Base-by-base conservation (phyloP, 257 asterid species). In the Solanum paucissectum region DNA sequence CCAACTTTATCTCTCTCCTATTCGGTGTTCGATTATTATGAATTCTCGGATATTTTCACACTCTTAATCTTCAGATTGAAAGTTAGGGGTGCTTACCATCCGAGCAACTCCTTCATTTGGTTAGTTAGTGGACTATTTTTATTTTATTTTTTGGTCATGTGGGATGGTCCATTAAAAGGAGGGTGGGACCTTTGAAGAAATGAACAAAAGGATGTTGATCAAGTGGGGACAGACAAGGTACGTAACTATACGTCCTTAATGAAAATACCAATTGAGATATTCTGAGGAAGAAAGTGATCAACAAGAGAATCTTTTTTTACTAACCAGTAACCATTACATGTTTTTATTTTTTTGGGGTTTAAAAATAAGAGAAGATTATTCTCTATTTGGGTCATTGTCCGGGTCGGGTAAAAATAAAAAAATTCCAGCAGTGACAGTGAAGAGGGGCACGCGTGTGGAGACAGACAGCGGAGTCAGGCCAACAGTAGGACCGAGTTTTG, bases 401-500 rank as follows among this genome's bases (percentile, higher is more conserved):
- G 68, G 85, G 85, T 46, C 69, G 69, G 42, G 25, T 55, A 55
- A 52, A 52, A 52, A 52, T 14, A 33, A 14, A 2, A 69, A 44
- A 16, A 8, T 29, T 49, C 4, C 69, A 42, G 68, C 42, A 20
- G 87, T 74, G 82, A 66, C 86, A 71, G 66, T 34, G 75, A 69
- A 12, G 36, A 73, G 32, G 11, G 62, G 85, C 85, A 79, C 84
- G 71, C 87, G 90, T 68, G 85, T 68, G 79, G 88, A 85, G 86
- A 32, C 73, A 90, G 88, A 52, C 44, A 66, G 79, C 71, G 58
- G 87, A 55, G 76, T 64, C 62, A 40, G 87, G 52, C 25, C 64
- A 79, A 79, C 38, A 84, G 32, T 52, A 73, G 82, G 90, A 89
- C 89, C 91, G 89, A 25, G 83, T 40, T 34, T 74, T 93, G 95